phyloP scores from a whole-genome alignment of 768 basidiomycete species.

The Mycena olivaceomarginata region DNA sequence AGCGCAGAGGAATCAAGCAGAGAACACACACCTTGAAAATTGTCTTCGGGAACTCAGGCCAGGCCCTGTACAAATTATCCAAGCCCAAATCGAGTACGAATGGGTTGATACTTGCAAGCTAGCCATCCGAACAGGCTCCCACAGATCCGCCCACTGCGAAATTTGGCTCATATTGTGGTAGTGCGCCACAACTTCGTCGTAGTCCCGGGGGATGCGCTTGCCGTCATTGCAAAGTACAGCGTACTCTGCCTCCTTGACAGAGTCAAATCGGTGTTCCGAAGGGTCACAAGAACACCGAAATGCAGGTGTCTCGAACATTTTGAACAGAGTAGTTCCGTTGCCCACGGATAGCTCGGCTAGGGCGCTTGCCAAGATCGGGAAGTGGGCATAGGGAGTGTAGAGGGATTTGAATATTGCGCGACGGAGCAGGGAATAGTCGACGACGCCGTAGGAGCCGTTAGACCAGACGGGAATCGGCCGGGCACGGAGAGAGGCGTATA shows the following conservation, averaged over 20 bases:
- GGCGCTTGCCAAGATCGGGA: conserved; percentile 56
- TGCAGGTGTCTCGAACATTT: conserved; percentile 31
- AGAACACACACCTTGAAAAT: conserved; percentile 31
- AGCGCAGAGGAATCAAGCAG: conserved; percentile 24
- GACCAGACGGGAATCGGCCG: conserved; percentile 59
- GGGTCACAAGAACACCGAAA: conserved; percentile 56
- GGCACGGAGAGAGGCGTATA: conserved; percentile 55
- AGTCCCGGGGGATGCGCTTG: conserved; percentile 4
- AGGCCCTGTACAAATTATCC: conserved; percentile 24
- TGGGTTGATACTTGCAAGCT: conserved; percentile 20
- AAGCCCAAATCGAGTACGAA: background rate
- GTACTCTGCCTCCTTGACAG: background rate
- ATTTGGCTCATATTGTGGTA: conserved; percentile 10
- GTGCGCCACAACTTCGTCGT: conserved; percentile 23
- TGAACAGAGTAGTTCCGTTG: conserved; percentile 52
- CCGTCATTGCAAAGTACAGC: conserved; percentile 40
- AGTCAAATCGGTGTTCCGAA: conserved; percentile 29
- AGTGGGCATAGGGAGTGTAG: conserved; percentile 59
- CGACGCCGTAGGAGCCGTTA: conserved; percentile 54
- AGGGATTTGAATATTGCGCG: conserved; percentile 56
- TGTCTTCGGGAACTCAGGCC: conserved; percentile 40
- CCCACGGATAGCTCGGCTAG: conserved; percentile 59
- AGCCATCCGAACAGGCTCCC: background rate
- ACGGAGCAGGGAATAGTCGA: conserved; percentile 59
- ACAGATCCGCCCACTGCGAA: conserved; percentile 23